These are phyloP conservation scores for Plasmodium sp. DNA, from an alignment of 169 alveolate genomes.

Conservation along the genomic window DNA sequence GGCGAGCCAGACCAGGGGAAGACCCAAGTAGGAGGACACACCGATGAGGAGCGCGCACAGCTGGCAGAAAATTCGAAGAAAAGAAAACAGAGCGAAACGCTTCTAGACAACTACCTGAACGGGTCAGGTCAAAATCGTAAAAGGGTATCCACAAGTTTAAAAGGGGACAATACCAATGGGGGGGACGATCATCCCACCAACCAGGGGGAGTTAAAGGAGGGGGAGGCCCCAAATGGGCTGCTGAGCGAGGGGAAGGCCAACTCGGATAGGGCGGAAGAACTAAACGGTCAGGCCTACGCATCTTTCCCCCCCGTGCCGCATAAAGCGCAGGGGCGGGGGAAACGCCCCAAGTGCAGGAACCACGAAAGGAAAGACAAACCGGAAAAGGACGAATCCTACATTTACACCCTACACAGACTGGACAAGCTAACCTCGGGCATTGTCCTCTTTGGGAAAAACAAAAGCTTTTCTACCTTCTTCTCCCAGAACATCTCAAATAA, in stretches of 20 bases:
- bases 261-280: neutral
- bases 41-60: neutral
- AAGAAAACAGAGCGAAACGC: neutral
- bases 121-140: neutral
- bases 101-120: neutral
- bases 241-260: neutral
- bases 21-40: neutral
- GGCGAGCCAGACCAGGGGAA: neutral
- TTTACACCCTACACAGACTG: conserved; percentile 80
- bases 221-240: neutral
- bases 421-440: conserved; percentile 86
- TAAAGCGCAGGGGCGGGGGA: neutral
- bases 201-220: neutral
- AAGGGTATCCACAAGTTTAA: neutral
- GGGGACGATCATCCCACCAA: neutral
- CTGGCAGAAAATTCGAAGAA: neutral
- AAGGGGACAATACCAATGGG: neutral
- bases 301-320: neutral
- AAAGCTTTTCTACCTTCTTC: conserved; percentile 78
- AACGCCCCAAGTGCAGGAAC: neutral
- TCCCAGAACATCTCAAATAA: conserved; percentile 74
- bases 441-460: conserved; percentile 79
- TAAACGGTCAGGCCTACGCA: no score
- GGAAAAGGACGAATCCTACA: conserved; percentile 35
- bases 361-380: neutral